Percentiles rank a stretch among this genome's conserved stretches.
Conservation (phyloP, 2,329 filamentous ascomycete species). For the Aspergillus melleus region DNA sequence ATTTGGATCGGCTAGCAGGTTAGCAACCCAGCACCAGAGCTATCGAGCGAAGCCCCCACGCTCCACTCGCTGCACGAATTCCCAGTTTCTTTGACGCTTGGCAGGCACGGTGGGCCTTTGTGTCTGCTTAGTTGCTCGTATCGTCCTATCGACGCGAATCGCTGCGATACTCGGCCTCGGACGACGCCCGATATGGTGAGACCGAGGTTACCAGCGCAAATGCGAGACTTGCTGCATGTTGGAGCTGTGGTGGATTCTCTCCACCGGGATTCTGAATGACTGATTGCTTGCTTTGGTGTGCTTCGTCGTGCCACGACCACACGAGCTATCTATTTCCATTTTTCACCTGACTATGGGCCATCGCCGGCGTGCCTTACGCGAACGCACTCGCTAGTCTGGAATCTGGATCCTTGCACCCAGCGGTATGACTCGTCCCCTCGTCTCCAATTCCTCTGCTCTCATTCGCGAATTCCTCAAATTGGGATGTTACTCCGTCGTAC, state of each 20-base stretch:
- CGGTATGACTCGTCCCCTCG: not conserved
- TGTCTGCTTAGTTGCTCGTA: not conserved
- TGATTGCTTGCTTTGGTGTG: not conserved
- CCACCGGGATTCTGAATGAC: slow-evolving; percentile 1
- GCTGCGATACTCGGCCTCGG: not conserved
- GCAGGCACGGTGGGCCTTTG: slow-evolving; percentile 5
- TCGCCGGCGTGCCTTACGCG: not conserved
- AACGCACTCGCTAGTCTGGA: not conserved
- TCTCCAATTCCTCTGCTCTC: not conserved
- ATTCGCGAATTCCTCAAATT: not conserved
- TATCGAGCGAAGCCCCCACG: not conserved
- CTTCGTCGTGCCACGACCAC: not conserved
- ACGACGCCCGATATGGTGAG: slow-evolving; percentile 3
- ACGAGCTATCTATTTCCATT: not conserved
- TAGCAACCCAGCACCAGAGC: not conserved
- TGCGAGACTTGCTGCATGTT: not conserved
- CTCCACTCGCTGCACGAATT: slow-evolving; percentile 1
- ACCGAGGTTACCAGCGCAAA: not conserved
- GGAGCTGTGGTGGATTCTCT: slow-evolving; percentile 4
- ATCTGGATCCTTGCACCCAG: not conserved
- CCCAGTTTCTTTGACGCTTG: slow-evolving; percentile 1
- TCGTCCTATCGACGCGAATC: not conserved
- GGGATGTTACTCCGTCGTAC: not conserved
- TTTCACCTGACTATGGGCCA: not conserved
- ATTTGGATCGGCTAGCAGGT: slow-evolving; percentile 2